Percentiles rank a stretch among this genome's conserved stretches.
Evolutionary conservation across 129 eudicot species (phyloP).

Genomic region (Pseudognaphalium luteoalbum): DNA sequence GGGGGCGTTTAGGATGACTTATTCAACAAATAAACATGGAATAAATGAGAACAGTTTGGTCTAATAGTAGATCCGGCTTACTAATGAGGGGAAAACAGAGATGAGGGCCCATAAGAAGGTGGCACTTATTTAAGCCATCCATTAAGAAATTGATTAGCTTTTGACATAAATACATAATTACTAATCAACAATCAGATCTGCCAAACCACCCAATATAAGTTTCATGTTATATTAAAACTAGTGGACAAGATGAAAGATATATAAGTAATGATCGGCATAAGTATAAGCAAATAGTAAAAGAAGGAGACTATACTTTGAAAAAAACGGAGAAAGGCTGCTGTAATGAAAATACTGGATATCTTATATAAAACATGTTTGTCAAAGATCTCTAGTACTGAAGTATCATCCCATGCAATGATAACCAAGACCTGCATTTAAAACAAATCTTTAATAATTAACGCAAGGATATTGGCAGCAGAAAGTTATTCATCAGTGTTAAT

Average conservation of each 20-base stretch:
- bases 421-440: conserved; percentile 65
- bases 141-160: too few species aligned
- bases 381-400: conserved; percentile 49
- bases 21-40: too few species aligned
- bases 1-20: too few species aligned
- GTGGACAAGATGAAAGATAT: not conserved
- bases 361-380: conserved; percentile 52
- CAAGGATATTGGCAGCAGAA: conserved; percentile 1
- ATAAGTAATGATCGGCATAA: not conserved
- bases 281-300: not conserved
- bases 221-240: not conserved
- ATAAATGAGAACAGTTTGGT: too few species aligned
- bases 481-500: not conserved
- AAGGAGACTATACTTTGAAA: conserved; percentile 64
- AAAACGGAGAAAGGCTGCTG: conserved; percentile 92
- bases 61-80: too few species aligned
- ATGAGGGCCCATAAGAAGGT: too few species aligned
- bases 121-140: too few species aligned
- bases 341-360: conserved; percentile 84
- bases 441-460: not conserved
- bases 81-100: too few species aligned
- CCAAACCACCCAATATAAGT: too few species aligned
- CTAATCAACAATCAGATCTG: too few species aligned
- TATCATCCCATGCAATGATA: conserved; percentile 76
- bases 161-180: too few species aligned